Base-by-base conservation (phyloP, 73 alveolate species). In the Durusdinium trenchii region DNA sequence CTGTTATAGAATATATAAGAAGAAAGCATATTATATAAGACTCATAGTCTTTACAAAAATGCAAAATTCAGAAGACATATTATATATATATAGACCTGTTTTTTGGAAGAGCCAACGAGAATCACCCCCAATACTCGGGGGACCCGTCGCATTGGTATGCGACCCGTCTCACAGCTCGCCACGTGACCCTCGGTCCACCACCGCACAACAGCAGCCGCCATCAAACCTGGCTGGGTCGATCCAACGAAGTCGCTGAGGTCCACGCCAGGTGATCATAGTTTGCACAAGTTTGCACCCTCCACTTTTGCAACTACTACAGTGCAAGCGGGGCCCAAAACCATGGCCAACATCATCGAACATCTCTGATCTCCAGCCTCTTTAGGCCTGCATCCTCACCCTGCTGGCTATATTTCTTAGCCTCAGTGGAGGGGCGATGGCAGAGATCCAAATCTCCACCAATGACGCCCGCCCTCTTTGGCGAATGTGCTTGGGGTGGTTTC, bases 141-240 rank as follows among this genome's bases (percentile, higher is more conserved):
- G n/a, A n/a, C n/a, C n/a, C n/a, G n/a, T n/a, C n/a, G n/a, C n/a
- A n/a, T n/a, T n/a, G n/a, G n/a, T n/a, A n/a, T n/a, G n/a, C n/a
- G n/a, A 47, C 32, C 84, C 32, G 51, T 20, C 71, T 12, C 14
- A 48, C 36, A 54, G 42, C 60, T 89, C 96, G 16, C n/a, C 35
- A 86, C 40, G 7, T 67, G 14, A 69, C 96, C 96, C 96, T n/a
- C 96, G 85, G 67, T 89, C 96, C 42, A 89, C 69, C 69, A 89
- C 96, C 50, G 96, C 96, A 67, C 96, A 89, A 69, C 96, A 62
- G 96, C 96, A 89, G 86, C 86, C 96, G 86, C 96, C 96, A 40
- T 64, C 96, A 47, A 89, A 89, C 96, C 96, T 89, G 71, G n/a
- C 12, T 0, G 36, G 23, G 51, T 38, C 51, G 20, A 42, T 38